Conservation (phyloP, 495 filamentous ascomycete genomes). For the Glutinoglossum americanum region DNA sequence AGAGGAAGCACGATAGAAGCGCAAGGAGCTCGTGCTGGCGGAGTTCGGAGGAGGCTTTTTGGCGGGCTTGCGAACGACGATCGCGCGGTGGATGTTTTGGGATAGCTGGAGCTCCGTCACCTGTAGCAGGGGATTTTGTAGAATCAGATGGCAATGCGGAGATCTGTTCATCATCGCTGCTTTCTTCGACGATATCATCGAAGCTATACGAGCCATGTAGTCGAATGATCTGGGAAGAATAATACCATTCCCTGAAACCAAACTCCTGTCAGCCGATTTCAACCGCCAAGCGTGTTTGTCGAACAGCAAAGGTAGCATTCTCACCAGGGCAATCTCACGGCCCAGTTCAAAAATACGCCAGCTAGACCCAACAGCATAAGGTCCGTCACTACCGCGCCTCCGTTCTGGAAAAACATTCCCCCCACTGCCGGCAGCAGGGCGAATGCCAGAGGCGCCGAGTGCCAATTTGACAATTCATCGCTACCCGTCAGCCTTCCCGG, state of each 20-base stretch:
- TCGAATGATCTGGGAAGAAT: slow-evolving; percentile 37
- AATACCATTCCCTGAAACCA: slow-evolving; percentile 62
- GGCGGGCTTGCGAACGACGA: background rate
- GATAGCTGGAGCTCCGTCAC: background rate
- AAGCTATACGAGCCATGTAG: slow-evolving; percentile 2
- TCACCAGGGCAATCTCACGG: slow-evolving; percentile 72
- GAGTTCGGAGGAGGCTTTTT: slow-evolving; percentile 27
- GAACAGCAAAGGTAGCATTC: background rate
- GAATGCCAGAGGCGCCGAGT: slow-evolving; percentile 57
- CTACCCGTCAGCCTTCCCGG: slow-evolving; percentile 7
- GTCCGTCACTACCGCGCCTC: slow-evolving; percentile 64
- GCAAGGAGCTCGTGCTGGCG: slow-evolving; percentile 53
- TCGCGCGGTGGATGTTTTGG: background rate
- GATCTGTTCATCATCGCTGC: slow-evolving; percentile 6
- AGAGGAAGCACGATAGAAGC: slow-evolving; percentile 54
- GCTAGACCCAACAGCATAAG: slow-evolving; percentile 56
- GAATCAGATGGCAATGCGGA: background rate
- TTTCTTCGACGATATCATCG: background rate
- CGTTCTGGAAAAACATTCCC: slow-evolving; percentile 69
- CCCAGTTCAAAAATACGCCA: slow-evolving; percentile 84
- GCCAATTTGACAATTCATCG: slow-evolving; percentile 41
- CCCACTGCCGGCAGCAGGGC: slow-evolving; percentile 69
- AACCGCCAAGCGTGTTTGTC: background rate
- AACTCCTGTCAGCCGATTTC: slow-evolving; percentile 4
- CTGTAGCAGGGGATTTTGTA: background rate